Percentiles rank a stretch among this genome's conserved stretches.
These are phyloP conservation scores for Stenocarpella maydis DNA, from an alignment of 2,329 filamentous ascomycete genomes.

Conservation along the genomic window DNA sequence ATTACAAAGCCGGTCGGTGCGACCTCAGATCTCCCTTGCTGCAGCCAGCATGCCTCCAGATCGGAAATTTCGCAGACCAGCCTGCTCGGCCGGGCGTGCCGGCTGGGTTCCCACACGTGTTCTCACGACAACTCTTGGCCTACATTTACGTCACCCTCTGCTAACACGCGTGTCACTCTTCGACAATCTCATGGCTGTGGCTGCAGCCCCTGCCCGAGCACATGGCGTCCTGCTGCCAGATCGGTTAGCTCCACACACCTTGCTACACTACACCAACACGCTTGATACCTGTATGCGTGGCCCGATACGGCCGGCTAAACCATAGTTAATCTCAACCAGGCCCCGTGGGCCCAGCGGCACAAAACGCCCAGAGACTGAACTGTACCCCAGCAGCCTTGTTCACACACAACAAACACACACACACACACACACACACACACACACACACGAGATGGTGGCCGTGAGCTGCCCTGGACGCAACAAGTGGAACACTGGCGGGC, in stretches of 20 bases:
- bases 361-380: too few relatives aligned
- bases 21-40: not conserved
- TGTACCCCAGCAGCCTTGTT: too few relatives aligned
- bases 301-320: not conserved
- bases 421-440: too few relatives aligned
- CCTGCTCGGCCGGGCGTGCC: not conserved
- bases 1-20: not conserved
- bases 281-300: not conserved
- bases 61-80: constrained; percentile 2
- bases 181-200: not conserved
- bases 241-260: not conserved
- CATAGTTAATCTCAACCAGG: not conserved
- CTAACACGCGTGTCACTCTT: not conserved
- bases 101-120: not conserved
- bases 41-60: constrained; percentile 5
- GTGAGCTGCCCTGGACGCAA: not conserved
- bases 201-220: not conserved
- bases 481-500: not conserved
- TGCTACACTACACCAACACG: too few relatives aligned
- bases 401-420: too few relatives aligned
- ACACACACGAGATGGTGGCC: too few relatives aligned
- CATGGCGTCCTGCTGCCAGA: not conserved
- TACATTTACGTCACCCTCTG: constrained; percentile 8
- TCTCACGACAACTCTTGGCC: not conserved
- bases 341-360: not conserved